Percentiles rank a stretch among this genome's conserved stretches.
Evolutionary conservation across 2,329 filamentous ascomycete species (phyloP).

Genomic region (Lecanicillium sp.): DNA sequence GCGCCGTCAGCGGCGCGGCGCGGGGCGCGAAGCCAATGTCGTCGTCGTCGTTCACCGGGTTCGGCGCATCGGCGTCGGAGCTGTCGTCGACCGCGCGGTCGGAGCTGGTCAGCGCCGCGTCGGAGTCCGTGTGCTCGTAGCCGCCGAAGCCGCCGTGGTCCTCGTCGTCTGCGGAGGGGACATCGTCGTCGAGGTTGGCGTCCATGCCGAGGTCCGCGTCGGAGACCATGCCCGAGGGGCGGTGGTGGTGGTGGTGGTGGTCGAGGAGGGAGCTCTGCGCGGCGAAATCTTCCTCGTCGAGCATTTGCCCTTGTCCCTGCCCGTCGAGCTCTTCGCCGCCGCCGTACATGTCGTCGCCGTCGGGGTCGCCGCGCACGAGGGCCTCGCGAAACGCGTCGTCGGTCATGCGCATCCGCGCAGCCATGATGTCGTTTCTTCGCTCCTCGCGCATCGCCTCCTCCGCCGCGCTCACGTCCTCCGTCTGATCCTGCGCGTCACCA

Average conservation of each 20-base stretch:
- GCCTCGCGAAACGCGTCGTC: constrained; percentile 59
- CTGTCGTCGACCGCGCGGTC: constrained; percentile 18
- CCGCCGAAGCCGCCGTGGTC: too few species aligned
- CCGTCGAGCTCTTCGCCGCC: constrained; percentile 49
- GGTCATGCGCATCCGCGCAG: constrained; percentile 45
- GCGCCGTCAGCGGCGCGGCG: constrained; percentile 25
- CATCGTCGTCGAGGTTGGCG: constrained; percentile 64
- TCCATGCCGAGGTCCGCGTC: constrained; percentile 34
- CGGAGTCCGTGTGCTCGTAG: constrained; percentile 75
- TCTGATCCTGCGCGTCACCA: too few species aligned
- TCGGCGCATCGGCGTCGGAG: constrained; percentile 19
- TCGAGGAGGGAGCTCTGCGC: constrained; percentile 27
- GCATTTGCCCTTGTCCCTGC: constrained; percentile 50
- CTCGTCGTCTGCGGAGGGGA: constrained; percentile 58
- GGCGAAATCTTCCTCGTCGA: constrained; percentile 60
- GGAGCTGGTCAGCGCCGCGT: constrained; percentile 51
- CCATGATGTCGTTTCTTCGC: constrained; percentile 43
- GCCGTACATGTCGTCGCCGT: constrained; percentile 45
- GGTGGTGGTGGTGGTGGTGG: constrained; percentile 20
- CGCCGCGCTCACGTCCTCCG: constrained; percentile 22
- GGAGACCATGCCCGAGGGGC: too few species aligned
- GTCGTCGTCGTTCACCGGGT: too few species aligned
- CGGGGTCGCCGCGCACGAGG: constrained; percentile 44
- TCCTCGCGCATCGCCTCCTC: constrained; percentile 37
- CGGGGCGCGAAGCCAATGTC: constrained; percentile 36